Evolutionary conservation across 1,139 yeast species (phyloP), one percentile per base, ranked within the genome.

Genomic region (Saccharomyces hybrid): DNA sequence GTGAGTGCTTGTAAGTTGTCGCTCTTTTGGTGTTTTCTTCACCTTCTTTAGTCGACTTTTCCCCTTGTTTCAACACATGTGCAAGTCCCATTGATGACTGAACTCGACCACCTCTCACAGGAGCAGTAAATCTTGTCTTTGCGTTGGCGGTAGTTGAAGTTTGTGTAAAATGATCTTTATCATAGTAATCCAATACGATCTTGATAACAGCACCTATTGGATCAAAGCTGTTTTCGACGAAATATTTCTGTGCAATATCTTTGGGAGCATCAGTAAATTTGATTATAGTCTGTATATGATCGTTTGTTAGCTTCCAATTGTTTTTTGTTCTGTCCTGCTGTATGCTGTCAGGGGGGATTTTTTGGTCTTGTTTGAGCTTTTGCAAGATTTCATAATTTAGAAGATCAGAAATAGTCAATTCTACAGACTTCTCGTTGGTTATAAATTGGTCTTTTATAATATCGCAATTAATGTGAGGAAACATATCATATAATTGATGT

Each of bases 81-180:
- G 64, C 65, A 14, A 58, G 54, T 1, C 67, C 65, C 27, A 42
- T 52, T 7, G 51, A 42, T 34, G 60, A 51, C 46, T 64, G 67
- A 2, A 64, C 67, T 48, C 60, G 54, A 9, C 64, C 51, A 1
- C 38, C 49, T 9, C 28, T 19, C 16, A 34, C 19, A 4, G 28
- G 19, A 11, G 26, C 6, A 34, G 27, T 24, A 12, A 12, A 16
- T 6, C 16, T 31, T 26, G 8, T 12, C 14, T 14, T 11, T 7
- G 29, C 28, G 9, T 19, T 12, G 21, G 32, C 12, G 34, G 24
- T 24, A 14, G 6, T 9, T n/a, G 46, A n/a, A 19, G n/a, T 12
- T 46, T 42, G 16, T 34, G 19, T 6, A 19, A 31, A 27, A 7
- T 28, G 8, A 12, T 21, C 42, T n/a, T 32, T 24, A 19, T 54